Evolutionary conservation across 768 basidiomycete genomes (phyloP), one percentile per base, ranked within the genome.

Genomic region (Dentipellis fragilis): DNA sequence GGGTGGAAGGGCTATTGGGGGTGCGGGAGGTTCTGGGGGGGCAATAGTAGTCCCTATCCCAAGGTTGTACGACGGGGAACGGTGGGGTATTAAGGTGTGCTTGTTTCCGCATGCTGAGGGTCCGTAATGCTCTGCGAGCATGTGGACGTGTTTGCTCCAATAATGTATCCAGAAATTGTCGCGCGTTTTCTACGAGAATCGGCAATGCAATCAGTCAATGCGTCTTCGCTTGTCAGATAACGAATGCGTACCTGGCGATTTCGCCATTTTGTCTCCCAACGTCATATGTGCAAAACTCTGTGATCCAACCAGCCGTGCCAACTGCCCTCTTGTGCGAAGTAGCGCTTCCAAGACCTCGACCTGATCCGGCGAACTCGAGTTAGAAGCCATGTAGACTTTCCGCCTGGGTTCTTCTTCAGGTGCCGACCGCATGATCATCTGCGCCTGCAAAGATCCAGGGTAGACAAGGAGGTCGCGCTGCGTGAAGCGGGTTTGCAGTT

Each of bases 41-140:
- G 56, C 90, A 87, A 68, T 93, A 97, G 67, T 85, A 95, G 62
- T 97, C 94, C 61, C 93, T 80, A 70, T 98, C 96, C 96, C 96
- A 99, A n/a, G 93, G 85, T 60, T 95, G 81, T 51, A 98, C 81
- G 21, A 73, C 72, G 45, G 87, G 87, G 48, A 79, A 71, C 19
- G 75, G 70, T 0, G 76, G 71, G 1, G 82, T 75, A 19, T 73
- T 70, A 29, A 92, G 79, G 62, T 88, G 85, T 9, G 74, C 75
- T 66, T 89, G 85, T 73, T 98, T 98, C 60, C 79, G 82, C 62
- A 69, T 72, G 67, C 77, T 81, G 55, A 81, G 75, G 47, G 83
- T 76, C 39, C 77, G 76, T 38, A 98, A 71, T 46, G 94, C 94
- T 29, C 74, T 74, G 52, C 79, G 73, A 10, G 94, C 93, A 60